Evolutionary conservation across 2,329 filamentous ascomycete genomes (phyloP).

Genomic region (Xylaria sp.): DNA sequence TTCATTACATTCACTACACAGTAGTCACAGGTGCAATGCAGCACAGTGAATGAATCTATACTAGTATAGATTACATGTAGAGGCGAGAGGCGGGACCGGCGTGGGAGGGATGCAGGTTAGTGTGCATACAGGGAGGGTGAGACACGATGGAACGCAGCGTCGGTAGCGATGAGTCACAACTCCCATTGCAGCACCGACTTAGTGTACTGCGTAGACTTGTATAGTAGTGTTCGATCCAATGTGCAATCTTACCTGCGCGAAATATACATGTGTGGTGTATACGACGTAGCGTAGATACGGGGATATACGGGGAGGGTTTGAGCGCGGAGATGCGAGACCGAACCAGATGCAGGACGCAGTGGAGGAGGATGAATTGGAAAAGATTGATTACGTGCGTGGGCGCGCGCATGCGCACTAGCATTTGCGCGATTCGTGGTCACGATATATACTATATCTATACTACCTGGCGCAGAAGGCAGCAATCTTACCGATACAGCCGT

Average conservation of each 20-base stretch:
- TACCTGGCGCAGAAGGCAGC: conserved; percentile 32
- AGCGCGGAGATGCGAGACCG: conserved; percentile 22
- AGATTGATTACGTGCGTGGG: conserved; percentile 7
- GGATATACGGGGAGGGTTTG: background rate
- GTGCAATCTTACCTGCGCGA: conserved; percentile 16
- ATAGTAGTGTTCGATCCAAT: conserved; percentile 32
- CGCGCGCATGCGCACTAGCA: conserved; percentile 23
- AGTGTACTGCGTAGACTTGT: no score
- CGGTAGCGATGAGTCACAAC: conserved; percentile 43
- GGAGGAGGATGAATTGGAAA: background rate
- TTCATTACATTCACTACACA: background rate
- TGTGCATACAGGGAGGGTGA: conserved; percentile 32
- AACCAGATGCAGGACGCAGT: conserved; percentile 20
- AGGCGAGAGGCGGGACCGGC: background rate
- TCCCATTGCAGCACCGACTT: conserved; percentile 14
- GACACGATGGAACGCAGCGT: conserved; percentile 34
- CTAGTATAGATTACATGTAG: background rate
- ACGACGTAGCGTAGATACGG: background rate
- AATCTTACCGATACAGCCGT: background rate
- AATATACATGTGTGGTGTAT: background rate
- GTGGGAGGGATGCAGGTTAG: conserved; percentile 13
- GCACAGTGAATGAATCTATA: background rate
- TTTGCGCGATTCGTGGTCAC: conserved; percentile 23
- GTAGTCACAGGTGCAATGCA: background rate
- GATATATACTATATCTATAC: no score